Base-by-base conservation (phyloP, 768 basidiomycete genomes). In the Candolleomyces efflorescens region DNA sequence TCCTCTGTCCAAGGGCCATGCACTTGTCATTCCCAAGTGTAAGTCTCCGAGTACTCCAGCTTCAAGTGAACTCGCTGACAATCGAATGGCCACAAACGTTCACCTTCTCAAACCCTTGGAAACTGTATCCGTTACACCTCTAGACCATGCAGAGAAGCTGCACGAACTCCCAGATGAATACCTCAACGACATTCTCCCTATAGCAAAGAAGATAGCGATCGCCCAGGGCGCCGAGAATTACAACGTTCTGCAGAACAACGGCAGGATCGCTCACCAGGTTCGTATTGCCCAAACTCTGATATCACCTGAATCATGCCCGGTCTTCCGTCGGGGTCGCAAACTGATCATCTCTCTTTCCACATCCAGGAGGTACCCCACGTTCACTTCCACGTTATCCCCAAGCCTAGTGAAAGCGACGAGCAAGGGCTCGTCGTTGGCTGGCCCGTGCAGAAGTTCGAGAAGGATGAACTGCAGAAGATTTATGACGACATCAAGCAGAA, bases 1-100 rank as follows among this genome's bases (percentile, higher is more conserved):
- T 1, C 95, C 96, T 7, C 74, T 98, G 22, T 80, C 93, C n/a
- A 86, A 82, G 65, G 96, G 96, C 3, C 94, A 99, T 72, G 84
- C 92, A 12, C 81, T 98, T 37, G 77, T 98, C 54, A 92, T 99
- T 61, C 96, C 96, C 3, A 99, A 98, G 78, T 87, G 95, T 96
- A 58, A 70, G 71, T 59, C 12, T 15, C 47, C 18, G 27, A 23
- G 27, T 18, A 17, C 49, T 23, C 1, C 10, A 1, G 36, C 36
- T 12, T 27, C 45, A 39, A 15, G 59, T 17, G 27, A 36, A 27
- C 18, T 22, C 36, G 53, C 38, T 5, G 17, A 23, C 18, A 3
- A 55, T 36, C 9, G 18, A 43, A 49, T 15, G 26, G 22, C 26
- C 15, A 6, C n/a, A n/a, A n/a, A n/a, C n/a, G n/a, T 24, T 10